A percentile compares a stretch with the other conserved stretches of the same genome.
Evolutionary conservation across 2,329 filamentous ascomycete genomes (phyloP).

Genomic region (Pseudogymnoascus pannorum): DNA sequence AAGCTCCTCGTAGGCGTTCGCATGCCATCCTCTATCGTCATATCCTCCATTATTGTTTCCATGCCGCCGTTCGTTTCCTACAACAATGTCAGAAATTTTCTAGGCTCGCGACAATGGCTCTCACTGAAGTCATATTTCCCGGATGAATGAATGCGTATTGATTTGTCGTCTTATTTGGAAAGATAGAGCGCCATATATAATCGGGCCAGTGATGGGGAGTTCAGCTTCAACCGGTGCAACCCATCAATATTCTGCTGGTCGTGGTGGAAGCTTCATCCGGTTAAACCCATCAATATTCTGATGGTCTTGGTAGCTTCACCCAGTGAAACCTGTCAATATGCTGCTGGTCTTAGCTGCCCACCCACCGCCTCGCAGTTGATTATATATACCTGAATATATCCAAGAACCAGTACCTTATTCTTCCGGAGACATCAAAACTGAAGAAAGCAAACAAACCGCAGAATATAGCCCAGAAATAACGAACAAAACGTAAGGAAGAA

Average conservation of each 20-base stretch:
- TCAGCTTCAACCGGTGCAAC: not conserved
- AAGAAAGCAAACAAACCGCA: not conserved
- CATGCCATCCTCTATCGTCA: conserved; percentile 9
- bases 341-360: not conserved
- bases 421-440: not conserved
- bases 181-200: not conserved
- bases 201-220: not conserved
- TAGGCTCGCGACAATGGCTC: not conserved
- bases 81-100: not conserved
- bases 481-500: too few species aligned
- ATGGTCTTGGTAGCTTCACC: not conserved
- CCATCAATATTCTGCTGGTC: not conserved
- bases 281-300: not conserved
- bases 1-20: conserved; percentile 13
- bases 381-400: not conserved
- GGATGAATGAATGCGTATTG: not conserved
- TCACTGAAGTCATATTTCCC: not conserved
- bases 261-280: not conserved
- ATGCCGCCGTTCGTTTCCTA: not conserved
- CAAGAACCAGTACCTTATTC: not conserved
- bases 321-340: not conserved
- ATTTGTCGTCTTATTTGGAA: not conserved
- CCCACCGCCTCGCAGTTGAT: not conserved
- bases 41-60: not conserved
- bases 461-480: not conserved